phyloP scores from a whole-genome alignment of 106 monocot genomes.

The Xerophyta viscosa region DNA sequence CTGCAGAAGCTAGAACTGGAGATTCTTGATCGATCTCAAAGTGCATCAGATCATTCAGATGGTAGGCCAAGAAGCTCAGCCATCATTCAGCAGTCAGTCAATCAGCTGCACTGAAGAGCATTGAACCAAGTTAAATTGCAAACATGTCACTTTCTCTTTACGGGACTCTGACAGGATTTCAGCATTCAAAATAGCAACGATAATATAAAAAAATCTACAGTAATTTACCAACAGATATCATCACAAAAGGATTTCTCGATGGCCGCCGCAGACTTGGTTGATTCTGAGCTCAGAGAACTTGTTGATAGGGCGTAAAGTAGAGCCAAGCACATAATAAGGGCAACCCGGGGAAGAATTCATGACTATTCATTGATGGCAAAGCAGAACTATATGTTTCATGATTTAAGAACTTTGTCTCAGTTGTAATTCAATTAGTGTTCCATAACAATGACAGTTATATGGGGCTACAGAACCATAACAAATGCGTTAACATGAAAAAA shows the following conservation, averaged over 20 bases:
- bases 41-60: too few relatives aligned
- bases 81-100: too few relatives aligned
- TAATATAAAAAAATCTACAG: neutral
- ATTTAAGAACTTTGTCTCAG: neutral
- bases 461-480: neutral
- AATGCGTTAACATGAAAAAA: neutral
- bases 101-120: too few relatives aligned
- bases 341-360: conserved; percentile 96
- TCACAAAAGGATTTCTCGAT: conserved; percentile 97
- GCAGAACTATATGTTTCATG: conserved; percentile 82
- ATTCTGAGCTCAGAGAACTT: conserved; percentile 92
- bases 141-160: too few relatives aligned
- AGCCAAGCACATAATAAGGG: conserved; percentile 68
- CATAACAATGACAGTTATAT: neutral
- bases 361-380: conserved; percentile 97
- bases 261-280: conserved; percentile 95
- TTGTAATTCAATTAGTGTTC: conserved; percentile 21
- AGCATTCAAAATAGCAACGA: too few relatives aligned
- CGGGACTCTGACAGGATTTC: too few relatives aligned
- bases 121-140: too few relatives aligned
- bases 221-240: conserved; percentile 48
- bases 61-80: too few relatives aligned
- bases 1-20: too few relatives aligned
- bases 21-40: too few relatives aligned
- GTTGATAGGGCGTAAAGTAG: conserved; percentile 79